phyloP scores from a whole-genome alignment of 2,329 filamentous ascomycete genomes.

The Fusarium subglutinans region DNA sequence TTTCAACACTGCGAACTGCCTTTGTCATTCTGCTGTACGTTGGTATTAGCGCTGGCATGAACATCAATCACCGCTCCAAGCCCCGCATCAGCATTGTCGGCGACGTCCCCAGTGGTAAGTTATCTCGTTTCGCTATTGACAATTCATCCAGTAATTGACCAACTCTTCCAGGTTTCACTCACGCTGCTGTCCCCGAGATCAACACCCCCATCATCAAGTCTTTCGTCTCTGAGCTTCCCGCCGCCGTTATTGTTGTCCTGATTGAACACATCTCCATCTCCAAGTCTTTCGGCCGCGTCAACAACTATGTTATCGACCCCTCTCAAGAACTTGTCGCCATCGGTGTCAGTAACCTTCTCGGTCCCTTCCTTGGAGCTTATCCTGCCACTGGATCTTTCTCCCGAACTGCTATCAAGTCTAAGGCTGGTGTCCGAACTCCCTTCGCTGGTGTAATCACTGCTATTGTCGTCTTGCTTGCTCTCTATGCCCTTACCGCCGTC shows the following conservation, averaged over 20 bases:
- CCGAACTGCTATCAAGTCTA: conserved; percentile 92
- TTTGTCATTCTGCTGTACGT: conserved; percentile 86
- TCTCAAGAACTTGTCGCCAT: conserved; percentile 84
- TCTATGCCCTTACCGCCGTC: conserved; percentile 82
- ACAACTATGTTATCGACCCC: conserved; percentile 83
- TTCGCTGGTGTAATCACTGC: conserved; percentile 88
- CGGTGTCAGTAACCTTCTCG: conserved; percentile 77
- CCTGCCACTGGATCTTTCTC: conserved; percentile 92
- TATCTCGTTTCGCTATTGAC: neutral
- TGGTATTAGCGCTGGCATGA: conserved; percentile 77
- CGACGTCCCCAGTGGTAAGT: conserved; percentile 72
- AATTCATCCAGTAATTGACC: neutral
- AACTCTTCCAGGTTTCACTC: conserved; percentile 66
- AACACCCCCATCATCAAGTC: conserved; percentile 67
- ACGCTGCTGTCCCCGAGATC: conserved; percentile 72
- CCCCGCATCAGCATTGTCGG: conserved; percentile 73
- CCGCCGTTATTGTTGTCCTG: conserved; percentile 78
- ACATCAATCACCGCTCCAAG: conserved; percentile 65
- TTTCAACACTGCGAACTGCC: conserved; percentile 78
- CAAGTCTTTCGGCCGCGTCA: conserved; percentile 82
- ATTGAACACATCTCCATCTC: conserved; percentile 86
- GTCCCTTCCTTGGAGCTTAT: conserved; percentile 83
- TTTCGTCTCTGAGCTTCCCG: conserved; percentile 74
- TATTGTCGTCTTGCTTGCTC: conserved; percentile 80
- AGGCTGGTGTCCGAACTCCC: conserved; percentile 87